A percentile compares a stretch with the other conserved stretches of the same genome.
Conservation (phyloP, 768 basidiomycete species). For the Termitomyces sp. region DNA sequence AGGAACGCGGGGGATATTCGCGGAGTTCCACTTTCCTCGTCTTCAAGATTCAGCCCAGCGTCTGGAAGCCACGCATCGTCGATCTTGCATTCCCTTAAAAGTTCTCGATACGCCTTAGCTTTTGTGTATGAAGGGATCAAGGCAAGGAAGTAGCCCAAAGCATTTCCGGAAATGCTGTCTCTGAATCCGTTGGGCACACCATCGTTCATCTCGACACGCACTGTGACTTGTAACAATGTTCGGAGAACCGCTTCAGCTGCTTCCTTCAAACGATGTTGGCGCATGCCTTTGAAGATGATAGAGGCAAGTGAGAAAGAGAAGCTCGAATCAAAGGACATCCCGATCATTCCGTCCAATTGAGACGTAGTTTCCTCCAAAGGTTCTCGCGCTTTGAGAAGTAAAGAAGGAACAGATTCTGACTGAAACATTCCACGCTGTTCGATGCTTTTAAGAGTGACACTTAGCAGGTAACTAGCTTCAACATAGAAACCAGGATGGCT, state of each 20-base stretch:
- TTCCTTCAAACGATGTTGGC: slow-evolving; percentile 58
- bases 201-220: slow-evolving; percentile 32
- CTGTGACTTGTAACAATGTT: slow-evolving; percentile 58
- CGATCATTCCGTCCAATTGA: slow-evolving; percentile 69
- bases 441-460: slow-evolving; percentile 61
- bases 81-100: slow-evolving; percentile 61
- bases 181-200: slow-evolving; percentile 32
- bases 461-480: slow-evolving; percentile 65
- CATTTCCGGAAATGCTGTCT: slow-evolving; percentile 49
- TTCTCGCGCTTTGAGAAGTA: slow-evolving; percentile 60
- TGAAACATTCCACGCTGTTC: slow-evolving; percentile 55
- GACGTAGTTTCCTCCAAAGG: slow-evolving; percentile 62
- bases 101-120: slow-evolving; percentile 44
- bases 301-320: slow-evolving; percentile 82
- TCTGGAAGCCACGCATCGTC: slow-evolving; percentile 41
- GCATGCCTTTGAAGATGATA: slow-evolving; percentile 82
- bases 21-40: slow-evolving; percentile 41
- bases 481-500: slow-evolving; percentile 66
- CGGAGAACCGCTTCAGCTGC: slow-evolving; percentile 58
- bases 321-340: slow-evolving; percentile 70
- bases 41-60: slow-evolving; percentile 32
- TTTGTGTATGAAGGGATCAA: slow-evolving; percentile 66
- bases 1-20: slow-evolving; percentile 53
- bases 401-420: slow-evolving; percentile 42
- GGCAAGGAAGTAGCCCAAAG: slow-evolving; percentile 76